Percentiles rank a stretch among this genome's conserved stretches.
phyloP scores from a whole-genome alignment of 2,329 filamentous ascomycete genomes.

The Graphilbum fragrans region DNA sequence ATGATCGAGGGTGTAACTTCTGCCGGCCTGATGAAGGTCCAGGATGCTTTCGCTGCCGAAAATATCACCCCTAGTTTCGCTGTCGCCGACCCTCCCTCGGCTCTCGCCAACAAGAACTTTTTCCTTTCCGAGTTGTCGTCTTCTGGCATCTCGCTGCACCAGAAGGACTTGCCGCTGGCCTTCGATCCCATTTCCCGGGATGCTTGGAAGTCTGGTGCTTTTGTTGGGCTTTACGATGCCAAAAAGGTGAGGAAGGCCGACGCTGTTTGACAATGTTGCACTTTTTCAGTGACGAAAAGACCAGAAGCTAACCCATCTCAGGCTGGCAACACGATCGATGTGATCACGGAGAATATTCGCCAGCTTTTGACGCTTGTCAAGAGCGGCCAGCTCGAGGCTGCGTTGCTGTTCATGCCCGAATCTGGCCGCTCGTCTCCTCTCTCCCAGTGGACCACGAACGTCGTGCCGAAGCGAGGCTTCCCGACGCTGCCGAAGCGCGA shows the following conservation, averaged over 20 bases:
- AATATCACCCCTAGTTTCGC: constrained; percentile 33
- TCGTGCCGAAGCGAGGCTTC: constrained; percentile 1
- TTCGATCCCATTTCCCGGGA: constrained; percentile 29
- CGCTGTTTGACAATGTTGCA: background rate
- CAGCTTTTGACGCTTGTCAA: constrained; percentile 32
- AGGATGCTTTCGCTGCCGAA: constrained; percentile 25
- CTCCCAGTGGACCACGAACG: constrained; percentile 26
- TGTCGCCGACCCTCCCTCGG: constrained; percentile 31
- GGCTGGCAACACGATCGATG: constrained; percentile 27
- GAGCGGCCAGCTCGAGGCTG: constrained; percentile 40
- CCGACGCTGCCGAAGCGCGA: constrained; percentile 31
- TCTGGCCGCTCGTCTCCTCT: constrained; percentile 23
- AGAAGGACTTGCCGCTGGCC: constrained; percentile 17
- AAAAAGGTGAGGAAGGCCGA: constrained; percentile 23
- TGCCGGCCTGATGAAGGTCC: constrained; percentile 27
- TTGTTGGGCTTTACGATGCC: constrained; percentile 30
- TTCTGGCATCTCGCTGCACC: constrained; percentile 21
- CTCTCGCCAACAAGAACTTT: constrained; percentile 28
- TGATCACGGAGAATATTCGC: constrained; percentile 30
- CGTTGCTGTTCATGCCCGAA: constrained; percentile 41
- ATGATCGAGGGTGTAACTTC: constrained; percentile 43
- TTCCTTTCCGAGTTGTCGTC: constrained; percentile 27
- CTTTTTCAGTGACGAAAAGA: background rate
- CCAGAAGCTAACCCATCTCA: constrained; percentile 12
- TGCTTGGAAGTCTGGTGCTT: constrained; percentile 28